Evolutionary conservation across 306 rosid species (phyloP).

Genomic region (Acacia confusa): DNA sequence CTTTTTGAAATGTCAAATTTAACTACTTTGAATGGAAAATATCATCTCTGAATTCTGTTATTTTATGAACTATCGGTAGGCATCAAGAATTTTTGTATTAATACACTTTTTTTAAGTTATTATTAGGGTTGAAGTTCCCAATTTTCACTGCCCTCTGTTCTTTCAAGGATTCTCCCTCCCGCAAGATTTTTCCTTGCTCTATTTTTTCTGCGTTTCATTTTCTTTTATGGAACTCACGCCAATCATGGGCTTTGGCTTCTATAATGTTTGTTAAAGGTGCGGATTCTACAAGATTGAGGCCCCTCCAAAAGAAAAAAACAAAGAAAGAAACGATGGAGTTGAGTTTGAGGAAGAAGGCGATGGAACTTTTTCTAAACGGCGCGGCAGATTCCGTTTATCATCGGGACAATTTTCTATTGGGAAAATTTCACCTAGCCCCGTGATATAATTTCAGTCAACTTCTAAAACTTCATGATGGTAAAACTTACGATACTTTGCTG

Average conservation of each 20-base stretch:
- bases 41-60: not conserved
- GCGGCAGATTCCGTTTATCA: not conserved
- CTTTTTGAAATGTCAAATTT: not conserved
- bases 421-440: no score
- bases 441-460: no score
- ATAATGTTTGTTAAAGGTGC: not conserved
- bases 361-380: not conserved
- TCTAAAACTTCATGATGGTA: no score
- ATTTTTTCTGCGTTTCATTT: not conserved
- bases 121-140: not conserved
- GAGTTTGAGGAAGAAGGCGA: not conserved
- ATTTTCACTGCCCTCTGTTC: not conserved
- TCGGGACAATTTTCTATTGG: not conserved
- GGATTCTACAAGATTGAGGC: not conserved
- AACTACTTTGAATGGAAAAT: no score
- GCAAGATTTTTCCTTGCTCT: not conserved
- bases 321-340: not conserved
- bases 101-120: not conserved
- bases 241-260: not conserved
- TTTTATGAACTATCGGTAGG: not conserved
- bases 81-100: not conserved
- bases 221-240: not conserved
- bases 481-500: no score
- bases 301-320: not conserved
- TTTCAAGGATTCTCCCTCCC: not conserved